Base-by-base conservation (phyloP, 306 rosid species). In the Fragaria ananassa region DNA sequence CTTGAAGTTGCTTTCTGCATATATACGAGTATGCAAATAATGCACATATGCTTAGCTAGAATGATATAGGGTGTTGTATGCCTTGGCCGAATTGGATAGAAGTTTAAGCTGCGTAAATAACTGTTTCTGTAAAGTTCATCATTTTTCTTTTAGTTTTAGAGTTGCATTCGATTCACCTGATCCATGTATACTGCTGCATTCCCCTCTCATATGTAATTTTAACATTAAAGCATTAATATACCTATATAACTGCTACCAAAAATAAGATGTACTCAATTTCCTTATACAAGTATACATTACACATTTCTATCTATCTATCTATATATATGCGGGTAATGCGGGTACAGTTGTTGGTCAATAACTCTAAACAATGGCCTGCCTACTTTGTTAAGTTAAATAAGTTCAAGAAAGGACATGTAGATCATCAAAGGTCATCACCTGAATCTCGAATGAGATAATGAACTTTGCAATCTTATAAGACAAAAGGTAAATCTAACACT, bases 1-100 rank as follows among this genome's bases (percentile, higher is more conserved):
- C 75, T 50, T 34, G 14, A 53, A 71, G 39, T 9, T 71, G 75
- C 75, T 50, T 34, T 34, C 66, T 60, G 39, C 18, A 60, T 61
- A 27, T 51, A 70, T 39, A 6, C 5, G 45, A 2, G 10, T 34
- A n/a, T 53, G 34, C 31, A 71, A 35, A 49, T 70, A 69, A 27
- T 68, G 72, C 72, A 44, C 21, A 31, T 12, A 6, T 21, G 60
- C 10, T 3, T 19, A 53, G 1, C 5, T 19, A 19, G 60, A 53
- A 53, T 19, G 60, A 53, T 19, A 53, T 17, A 17, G 56, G 56
- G 56, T 51, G 56, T 51, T 56, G 62, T 23, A 56, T 21, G 31
- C 29, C 14, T 56, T 10, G 4, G 15, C 31, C 15, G 62, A 56
- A 56, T 56, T n/a, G 3, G 61, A n/a, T n/a, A 8, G 29, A 21